Evolutionary conservation across 129 eudicot genomes (phyloP).

Genomic region (Arctium lappa): DNA sequence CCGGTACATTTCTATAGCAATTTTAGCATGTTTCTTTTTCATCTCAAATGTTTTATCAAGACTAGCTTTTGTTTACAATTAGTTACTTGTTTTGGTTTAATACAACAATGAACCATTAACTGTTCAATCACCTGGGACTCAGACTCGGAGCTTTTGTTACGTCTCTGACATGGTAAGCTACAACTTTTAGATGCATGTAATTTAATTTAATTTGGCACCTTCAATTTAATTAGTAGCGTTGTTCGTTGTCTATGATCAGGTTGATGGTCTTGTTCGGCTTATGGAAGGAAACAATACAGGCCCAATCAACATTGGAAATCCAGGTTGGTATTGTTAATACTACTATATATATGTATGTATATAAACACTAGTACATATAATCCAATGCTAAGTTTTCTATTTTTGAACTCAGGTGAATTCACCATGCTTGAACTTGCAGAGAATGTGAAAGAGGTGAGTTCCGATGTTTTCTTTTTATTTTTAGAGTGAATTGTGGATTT

Average conservation of each 20-base stretch:
- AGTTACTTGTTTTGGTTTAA: not conserved
- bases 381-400: not conserved
- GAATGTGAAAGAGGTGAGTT: constrained; percentile 81
- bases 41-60: not conserved
- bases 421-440: constrained; percentile 82
- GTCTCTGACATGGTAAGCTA: constrained; percentile 90
- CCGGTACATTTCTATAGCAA: constrained; percentile 36
- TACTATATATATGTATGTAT: not conserved
- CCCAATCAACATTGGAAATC: constrained; percentile 95
- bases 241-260: constrained; percentile 37
- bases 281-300: constrained; percentile 97
- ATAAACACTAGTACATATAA: not conserved
- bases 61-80: not conserved
- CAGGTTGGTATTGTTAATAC: constrained; percentile 40
- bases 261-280: constrained; percentile 88
- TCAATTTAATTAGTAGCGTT: constrained; percentile 9
- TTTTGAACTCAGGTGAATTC: constrained; percentile 60
- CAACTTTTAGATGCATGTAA: not conserved
- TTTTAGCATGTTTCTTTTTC: not conserved
- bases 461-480: not conserved
- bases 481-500: no score
- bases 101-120: constrained; percentile 80
- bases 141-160: constrained; percentile 95
- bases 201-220: not conserved
- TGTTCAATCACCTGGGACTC: constrained; percentile 95